These are phyloP conservation scores for Phytophthora constricta DNA, from an alignment of 352 stramenopile genomes.

Conservation along the genomic window DNA sequence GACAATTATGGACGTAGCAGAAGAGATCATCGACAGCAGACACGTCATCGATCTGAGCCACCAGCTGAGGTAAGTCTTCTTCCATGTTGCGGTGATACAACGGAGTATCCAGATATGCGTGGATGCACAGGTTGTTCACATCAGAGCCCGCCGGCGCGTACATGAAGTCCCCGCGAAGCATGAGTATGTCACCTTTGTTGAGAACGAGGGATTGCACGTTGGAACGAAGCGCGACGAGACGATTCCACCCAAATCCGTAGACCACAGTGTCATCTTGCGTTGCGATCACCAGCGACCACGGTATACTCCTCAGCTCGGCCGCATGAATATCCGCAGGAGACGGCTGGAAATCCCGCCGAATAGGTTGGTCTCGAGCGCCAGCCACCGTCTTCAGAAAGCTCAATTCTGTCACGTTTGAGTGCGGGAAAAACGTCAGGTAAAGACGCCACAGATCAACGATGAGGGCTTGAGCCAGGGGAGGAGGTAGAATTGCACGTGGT, in stretches of 20 bases:
- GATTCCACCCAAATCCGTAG: not conserved
- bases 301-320: not conserved
- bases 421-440: not conserved
- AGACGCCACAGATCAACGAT: not conserved
- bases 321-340: not conserved
- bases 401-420: not conserved
- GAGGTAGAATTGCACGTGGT: not conserved
- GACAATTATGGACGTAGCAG: not conserved
- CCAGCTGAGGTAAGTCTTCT: not conserved
- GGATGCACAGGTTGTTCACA: not conserved
- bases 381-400: not conserved
- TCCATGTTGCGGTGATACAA: not conserved
- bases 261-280: not conserved
- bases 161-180: not conserved
- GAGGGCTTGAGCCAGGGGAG: not conserved
- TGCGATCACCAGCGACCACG: not conserved
- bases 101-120: constrained; percentile 6
- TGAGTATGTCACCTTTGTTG: not conserved
- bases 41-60: not conserved
- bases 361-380: not conserved
- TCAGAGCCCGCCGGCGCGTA: not conserved
- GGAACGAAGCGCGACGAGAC: not conserved
- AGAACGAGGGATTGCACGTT: not conserved
- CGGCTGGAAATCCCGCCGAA: not conserved
- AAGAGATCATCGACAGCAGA: not conserved